Evolutionary conservation across 2,329 filamentous ascomycete species (phyloP), one percentile per base, ranked within the genome.

Genomic region (Diaporthe sp.): DNA sequence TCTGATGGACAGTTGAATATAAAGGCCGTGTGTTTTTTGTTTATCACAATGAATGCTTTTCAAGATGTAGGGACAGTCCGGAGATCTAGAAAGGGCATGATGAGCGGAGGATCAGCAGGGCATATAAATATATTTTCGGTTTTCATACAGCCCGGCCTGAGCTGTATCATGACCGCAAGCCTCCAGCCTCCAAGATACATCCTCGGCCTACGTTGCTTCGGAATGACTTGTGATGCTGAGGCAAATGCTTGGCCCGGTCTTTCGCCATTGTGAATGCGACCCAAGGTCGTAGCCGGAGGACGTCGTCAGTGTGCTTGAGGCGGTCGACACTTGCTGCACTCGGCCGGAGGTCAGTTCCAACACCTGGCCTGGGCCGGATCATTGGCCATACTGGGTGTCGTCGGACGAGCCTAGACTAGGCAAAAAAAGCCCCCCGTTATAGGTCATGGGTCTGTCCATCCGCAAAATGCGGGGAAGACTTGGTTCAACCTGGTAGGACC

Each of bases 201-300:
- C 65, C 65, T 69, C 65, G 65, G 65, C 65, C 65, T 69, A 55
- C 13, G 65, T 69, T 69, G 49, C 65, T 55, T 69, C 34, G 49
- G 34, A 69, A 37, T 69, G 65, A 69, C 65, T 55, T 69, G 65
- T 69, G 65, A 69, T 69, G 49, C 49, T 69, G 49, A 53, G 42
- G 65, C 34, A 28, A 69, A 42, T 69, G 49, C 65, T 69, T 69
- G 65, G 65, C 65, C 65, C 46, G 31, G 49, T 53, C 65, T 55
- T 19, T 55, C 49, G 49, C 49, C 65, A 55, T 69, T 55, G 49
- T 55, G 65, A 69, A 69, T 69, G 49, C 65, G 49, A 69, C 65
- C 49, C 34, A 28, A 42, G 34, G 65, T 69, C 65, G 65, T 13
- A 69, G 49, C 34, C 65, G 65, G 65, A 69, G 42, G 44, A 13